These are phyloP conservation scores for Areca catechu DNA, from an alignment of 176 grass and related monocot species.

Conservation along the genomic window DNA sequence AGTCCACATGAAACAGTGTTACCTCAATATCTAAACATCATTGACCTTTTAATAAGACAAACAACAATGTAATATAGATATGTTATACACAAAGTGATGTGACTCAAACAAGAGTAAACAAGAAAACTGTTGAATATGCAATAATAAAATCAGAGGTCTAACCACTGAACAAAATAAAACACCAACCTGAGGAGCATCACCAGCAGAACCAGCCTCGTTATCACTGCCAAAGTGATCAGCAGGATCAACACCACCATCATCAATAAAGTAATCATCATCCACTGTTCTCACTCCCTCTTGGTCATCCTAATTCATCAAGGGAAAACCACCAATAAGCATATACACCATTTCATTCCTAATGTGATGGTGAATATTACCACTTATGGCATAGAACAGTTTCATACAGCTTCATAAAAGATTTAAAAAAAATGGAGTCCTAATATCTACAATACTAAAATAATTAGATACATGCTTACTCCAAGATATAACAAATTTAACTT, in stretches of 20 bases:
- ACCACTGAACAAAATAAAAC: background rate
- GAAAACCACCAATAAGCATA: background rate
- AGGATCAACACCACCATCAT: conserved; percentile 84
- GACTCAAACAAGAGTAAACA: too few relatives aligned
- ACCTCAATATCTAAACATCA: background rate
- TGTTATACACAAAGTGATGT: too few relatives aligned
- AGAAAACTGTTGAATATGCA: too few relatives aligned
- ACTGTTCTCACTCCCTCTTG: conserved; percentile 76
- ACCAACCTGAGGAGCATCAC: conserved; percentile 61
- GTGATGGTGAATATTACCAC: background rate
- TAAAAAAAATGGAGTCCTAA: too few relatives aligned
- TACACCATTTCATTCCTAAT: background rate
- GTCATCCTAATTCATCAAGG: conserved; percentile 65
- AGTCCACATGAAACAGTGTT: too few relatives aligned
- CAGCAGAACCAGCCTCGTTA: conserved; percentile 52
- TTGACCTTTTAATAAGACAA: too few relatives aligned
- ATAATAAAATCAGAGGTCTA: too few relatives aligned
- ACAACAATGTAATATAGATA: too few relatives aligned
- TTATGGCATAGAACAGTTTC: background rate
- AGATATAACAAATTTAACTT: too few relatives aligned
- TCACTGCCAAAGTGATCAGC: conserved; percentile 83
- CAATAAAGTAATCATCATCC: conserved; percentile 96
- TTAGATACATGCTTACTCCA: too few relatives aligned
- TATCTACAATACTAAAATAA: too few relatives aligned
- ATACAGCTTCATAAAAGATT: too few relatives aligned